Percentiles rank a stretch among this genome's conserved stretches.
These are phyloP conservation scores for Saccharomycopsis selenospora DNA, from an alignment of 805 yeast species.

Conservation along the genomic window DNA sequence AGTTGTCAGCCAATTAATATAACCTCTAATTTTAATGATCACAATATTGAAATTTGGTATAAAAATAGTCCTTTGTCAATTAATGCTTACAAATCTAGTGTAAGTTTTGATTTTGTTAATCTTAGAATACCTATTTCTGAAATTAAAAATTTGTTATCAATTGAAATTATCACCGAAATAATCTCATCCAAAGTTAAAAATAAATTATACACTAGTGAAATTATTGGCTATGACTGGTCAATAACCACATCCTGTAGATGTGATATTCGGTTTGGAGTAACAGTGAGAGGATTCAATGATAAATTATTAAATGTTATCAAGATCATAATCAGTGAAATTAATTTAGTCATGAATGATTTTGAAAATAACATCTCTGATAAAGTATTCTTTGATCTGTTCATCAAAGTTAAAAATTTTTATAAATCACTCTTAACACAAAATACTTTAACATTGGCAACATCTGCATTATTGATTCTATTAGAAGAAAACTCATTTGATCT, in stretches of 20 bases:
- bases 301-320: constrained; percentile 33
- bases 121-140: neutral
- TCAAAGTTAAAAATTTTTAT: constrained; percentile 41
- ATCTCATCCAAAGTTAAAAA: constrained; percentile 35
- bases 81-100: neutral
- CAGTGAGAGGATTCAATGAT: constrained; percentile 44
- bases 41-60: neutral
- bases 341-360: constrained; percentile 21
- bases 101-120: neutral
- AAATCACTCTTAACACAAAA: constrained; percentile 35
- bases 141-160: constrained; percentile 24
- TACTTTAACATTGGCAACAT: constrained; percentile 41
- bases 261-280: constrained; percentile 44
- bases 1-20: neutral
- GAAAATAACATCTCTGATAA: neutral
- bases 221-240: constrained; percentile 52
- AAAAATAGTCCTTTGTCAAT: neutral
- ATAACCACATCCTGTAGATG: constrained; percentile 48
- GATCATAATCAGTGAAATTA: constrained; percentile 30
- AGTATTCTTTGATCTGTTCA: constrained; percentile 7
- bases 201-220: constrained; percentile 45
- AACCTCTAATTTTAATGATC: neutral
- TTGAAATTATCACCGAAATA: constrained; percentile 46
- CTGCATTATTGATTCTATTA: constrained; percentile 43
- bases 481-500: constrained; percentile 52